Percentiles rank a stretch among this genome's conserved stretches.
Evolutionary conservation across 2,329 filamentous ascomycete species (phyloP).

Genomic region (Cladobotryum mycophilum): DNA sequence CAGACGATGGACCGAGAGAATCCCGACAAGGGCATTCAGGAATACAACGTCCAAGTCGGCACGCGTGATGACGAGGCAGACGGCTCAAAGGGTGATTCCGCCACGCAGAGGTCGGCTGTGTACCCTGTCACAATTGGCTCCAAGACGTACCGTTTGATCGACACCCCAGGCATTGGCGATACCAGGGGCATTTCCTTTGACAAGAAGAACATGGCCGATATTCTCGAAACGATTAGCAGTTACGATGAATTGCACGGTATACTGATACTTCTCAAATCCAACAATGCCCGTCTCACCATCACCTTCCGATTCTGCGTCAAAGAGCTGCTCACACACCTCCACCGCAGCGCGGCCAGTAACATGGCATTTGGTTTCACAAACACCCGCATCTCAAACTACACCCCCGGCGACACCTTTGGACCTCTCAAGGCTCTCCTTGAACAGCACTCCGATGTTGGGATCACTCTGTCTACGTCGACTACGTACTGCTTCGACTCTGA

Average conservation of each 20-base stretch:
- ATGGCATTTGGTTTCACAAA: conserved; percentile 11
- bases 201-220: conserved; percentile 9
- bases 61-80: conserved; percentile 12
- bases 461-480: conserved; percentile 2
- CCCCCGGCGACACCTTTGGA: conserved; percentile 3
- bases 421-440: conserved; percentile 6
- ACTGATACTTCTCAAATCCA: conserved; percentile 8
- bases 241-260: conserved; percentile 5
- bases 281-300: conserved; percentile 5
- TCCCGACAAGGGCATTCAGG: background rate
- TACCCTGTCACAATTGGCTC: conserved; percentile 4
- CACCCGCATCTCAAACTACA: conserved; percentile 8
- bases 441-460: background rate
- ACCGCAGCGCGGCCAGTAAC: conserved; percentile 1
- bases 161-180: conserved; percentile 7
- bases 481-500: conserved; percentile 9
- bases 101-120: conserved; percentile 3
- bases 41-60: conserved; percentile 10
- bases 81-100: conserved; percentile 5
- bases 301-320: conserved; percentile 4
- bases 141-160: conserved; percentile 10
- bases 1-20: conserved; percentile 4
- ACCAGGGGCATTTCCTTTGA: conserved; percentile 4
- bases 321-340: conserved; percentile 7
- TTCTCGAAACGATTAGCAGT: conserved; percentile 2